A percentile compares a stretch with the other conserved stretches of the same genome.
Evolutionary conservation across 352 stramenopile genomes (phyloP).

Genomic region (Thalassiosira livingstoniorum): DNA sequence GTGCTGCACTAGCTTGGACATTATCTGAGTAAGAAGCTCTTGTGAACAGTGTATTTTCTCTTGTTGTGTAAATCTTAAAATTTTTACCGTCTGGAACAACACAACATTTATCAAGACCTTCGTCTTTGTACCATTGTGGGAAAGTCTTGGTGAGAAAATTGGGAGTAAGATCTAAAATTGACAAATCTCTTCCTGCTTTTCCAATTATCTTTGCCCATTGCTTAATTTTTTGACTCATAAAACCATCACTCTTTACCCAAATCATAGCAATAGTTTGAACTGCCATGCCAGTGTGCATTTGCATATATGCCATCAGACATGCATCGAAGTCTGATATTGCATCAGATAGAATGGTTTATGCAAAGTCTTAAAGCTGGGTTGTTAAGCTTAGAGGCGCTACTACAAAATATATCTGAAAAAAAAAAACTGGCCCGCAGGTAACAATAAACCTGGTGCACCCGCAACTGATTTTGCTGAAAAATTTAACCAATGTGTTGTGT

Average conservation of each 20-base stretch:
- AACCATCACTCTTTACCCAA: neutral
- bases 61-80: conserved; percentile 48
- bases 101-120: conserved; percentile 36
- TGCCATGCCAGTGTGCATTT: conserved; percentile 24
- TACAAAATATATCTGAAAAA: no score
- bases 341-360: no score
- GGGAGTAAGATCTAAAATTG: conserved; percentile 28
- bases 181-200: conserved; percentile 23
- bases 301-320: no score
- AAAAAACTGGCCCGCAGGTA: neutral
- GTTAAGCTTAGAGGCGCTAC: no score
- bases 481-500: neutral
- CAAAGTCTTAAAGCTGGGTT: no score
- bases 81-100: conserved; percentile 49
- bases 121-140: conserved; percentile 29
- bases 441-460: neutral
- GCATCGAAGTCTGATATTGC: no score
- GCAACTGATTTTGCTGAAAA: neutral
- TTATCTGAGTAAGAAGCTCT: conserved; percentile 51
- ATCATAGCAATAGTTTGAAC: conserved; percentile 24
- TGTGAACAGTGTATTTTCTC: conserved; percentile 46
- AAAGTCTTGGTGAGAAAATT: conserved; percentile 24
- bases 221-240: conserved; percentile 10
- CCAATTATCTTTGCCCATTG: conserved; percentile 10
- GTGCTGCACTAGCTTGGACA: conserved; percentile 28